Evolutionary conservation across 352 stramenopile species (phyloP).

Genomic region (Globisporangium recalcitrans): DNA sequence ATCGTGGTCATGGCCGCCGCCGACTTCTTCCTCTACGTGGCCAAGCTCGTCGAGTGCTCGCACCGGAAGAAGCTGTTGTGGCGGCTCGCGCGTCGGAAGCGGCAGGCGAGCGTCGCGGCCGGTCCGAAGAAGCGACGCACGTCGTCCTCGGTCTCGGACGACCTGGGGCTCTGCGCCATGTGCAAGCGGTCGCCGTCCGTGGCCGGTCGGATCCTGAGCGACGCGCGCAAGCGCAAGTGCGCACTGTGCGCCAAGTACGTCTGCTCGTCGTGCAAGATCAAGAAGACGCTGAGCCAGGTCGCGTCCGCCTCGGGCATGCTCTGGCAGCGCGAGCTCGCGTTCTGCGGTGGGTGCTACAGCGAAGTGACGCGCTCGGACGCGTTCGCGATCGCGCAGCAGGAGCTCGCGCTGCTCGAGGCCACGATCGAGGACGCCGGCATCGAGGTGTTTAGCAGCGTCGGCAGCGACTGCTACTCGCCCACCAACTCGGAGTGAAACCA

Average conservation of each 20-base stretch:
- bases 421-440: not conserved
- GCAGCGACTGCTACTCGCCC: slow-evolving; percentile 3
- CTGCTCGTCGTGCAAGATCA: slow-evolving; percentile 14
- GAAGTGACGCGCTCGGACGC: slow-evolving; percentile 17
- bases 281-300: slow-evolving; percentile 10
- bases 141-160: not conserved
- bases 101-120: not conserved
- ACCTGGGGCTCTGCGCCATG: not conserved
- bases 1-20: slow-evolving; percentile 7
- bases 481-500: slow-evolving; percentile 8
- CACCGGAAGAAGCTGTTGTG: slow-evolving; percentile 8
- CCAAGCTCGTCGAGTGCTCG: slow-evolving; percentile 6
- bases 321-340: slow-evolving; percentile 9
- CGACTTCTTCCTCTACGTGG: slow-evolving; percentile 8
- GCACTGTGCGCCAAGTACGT: not conserved
- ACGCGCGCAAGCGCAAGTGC: not conserved
- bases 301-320: not conserved
- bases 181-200: not conserved
- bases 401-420: slow-evolving; percentile 13
- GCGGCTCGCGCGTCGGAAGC: slow-evolving; percentile 17
- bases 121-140: not conserved
- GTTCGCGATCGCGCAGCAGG: slow-evolving; percentile 20
- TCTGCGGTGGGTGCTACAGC: slow-evolving; percentile 23
- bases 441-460: not conserved
- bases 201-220: not conserved